phyloP scores from a whole-genome alignment of 2,329 filamentous ascomycete species.

The Nakataea oryzae region DNA sequence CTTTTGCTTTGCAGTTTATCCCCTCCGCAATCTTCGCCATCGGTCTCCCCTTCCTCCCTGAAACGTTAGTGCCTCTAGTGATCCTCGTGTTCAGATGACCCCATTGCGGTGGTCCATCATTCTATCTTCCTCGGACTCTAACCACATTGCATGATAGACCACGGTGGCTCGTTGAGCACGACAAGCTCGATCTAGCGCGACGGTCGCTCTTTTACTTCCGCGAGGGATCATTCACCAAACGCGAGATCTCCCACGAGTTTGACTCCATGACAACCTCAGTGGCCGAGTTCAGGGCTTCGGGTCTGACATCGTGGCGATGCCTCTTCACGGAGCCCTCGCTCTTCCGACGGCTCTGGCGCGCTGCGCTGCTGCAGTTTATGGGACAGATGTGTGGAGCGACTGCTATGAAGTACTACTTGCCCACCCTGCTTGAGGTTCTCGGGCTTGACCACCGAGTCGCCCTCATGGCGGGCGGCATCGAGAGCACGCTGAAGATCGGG shows the following conservation, averaged over 20 bases:
- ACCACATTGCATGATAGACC: conserved; percentile 23
- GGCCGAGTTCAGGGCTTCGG: conserved; percentile 22
- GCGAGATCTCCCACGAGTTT: conserved; percentile 30
- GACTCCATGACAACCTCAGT: conserved; percentile 34
- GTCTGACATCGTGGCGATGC: conserved; percentile 26
- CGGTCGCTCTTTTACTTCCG: conserved; percentile 36
- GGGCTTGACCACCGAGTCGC: conserved; percentile 36
- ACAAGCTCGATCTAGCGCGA: conserved; percentile 28
- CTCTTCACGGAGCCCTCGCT: conserved; percentile 37
- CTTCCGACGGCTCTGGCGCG: conserved; percentile 44
- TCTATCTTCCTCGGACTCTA: neutral
- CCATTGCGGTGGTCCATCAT: neutral
- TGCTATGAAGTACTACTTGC: conserved; percentile 51
- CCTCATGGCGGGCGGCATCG: conserved; percentile 42
- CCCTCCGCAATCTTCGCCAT: conserved; percentile 37
- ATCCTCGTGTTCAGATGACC: neutral
- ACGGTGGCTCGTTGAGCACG: conserved; percentile 46
- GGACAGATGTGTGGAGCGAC: conserved; percentile 49
- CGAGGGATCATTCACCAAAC: conserved; percentile 25
- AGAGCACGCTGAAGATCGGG: conserved; percentile 46
- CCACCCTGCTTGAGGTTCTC: conserved; percentile 38
- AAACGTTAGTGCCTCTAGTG: conserved; percentile 39
- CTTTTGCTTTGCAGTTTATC: conserved; percentile 37
- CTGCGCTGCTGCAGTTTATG: conserved; percentile 47
- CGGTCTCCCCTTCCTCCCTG: conserved; percentile 41